Percentiles rank a stretch among this genome's conserved stretches.
Evolutionary conservation across 2,329 filamentous ascomycete species (phyloP).

Genomic region (Fusarium buxicola): DNA sequence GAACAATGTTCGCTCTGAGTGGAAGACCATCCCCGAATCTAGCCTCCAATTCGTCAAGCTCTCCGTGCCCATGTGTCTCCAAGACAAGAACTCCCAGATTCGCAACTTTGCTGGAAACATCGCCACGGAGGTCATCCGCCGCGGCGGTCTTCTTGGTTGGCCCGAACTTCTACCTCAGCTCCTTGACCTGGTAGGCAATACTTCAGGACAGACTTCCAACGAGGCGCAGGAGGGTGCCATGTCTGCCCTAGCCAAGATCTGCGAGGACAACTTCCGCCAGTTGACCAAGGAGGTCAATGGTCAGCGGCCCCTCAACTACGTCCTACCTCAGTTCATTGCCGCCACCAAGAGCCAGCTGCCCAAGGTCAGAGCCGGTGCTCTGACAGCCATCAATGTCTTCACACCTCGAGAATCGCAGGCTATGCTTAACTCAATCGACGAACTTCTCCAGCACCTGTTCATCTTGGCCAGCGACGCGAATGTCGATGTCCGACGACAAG

Average conservation of each 20-base stretch:
- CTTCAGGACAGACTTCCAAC: slow-evolving; percentile 72
- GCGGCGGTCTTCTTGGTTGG: slow-evolving; percentile 89
- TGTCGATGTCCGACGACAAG: slow-evolving; percentile 87
- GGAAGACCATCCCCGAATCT: slow-evolving; percentile 78
- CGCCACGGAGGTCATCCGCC: slow-evolving; percentile 89
- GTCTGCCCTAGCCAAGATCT: slow-evolving; percentile 93
- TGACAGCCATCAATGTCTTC: slow-evolving; percentile 92
- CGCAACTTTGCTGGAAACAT: slow-evolving; percentile 92
- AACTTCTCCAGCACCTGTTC: slow-evolving; percentile 85
- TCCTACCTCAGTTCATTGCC: slow-evolving; percentile 90
- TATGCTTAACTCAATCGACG: slow-evolving; percentile 82
- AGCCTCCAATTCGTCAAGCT: slow-evolving; percentile 84
- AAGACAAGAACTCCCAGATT: slow-evolving; percentile 85
- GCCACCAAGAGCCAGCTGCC: slow-evolving; percentile 82
- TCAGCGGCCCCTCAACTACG: slow-evolving; percentile 85
- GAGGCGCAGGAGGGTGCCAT: slow-evolving; percentile 93
- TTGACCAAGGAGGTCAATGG: slow-evolving; percentile 90
- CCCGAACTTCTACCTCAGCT: slow-evolving; percentile 89
- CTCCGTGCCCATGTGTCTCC: slow-evolving; percentile 80
- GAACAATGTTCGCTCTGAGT: slow-evolving; percentile 84
- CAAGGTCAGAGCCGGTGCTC: slow-evolving; percentile 82
- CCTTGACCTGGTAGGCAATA: slow-evolving; percentile 80
- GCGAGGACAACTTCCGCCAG: slow-evolving; percentile 91
- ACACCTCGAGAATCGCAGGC: slow-evolving; percentile 86
- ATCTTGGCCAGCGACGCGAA: slow-evolving; percentile 80